A percentile compares a stretch with the other conserved stretches of the same genome.
phyloP scores from a whole-genome alignment of 352 stramenopile genomes.

The Globisporangium ultimum region DNA sequence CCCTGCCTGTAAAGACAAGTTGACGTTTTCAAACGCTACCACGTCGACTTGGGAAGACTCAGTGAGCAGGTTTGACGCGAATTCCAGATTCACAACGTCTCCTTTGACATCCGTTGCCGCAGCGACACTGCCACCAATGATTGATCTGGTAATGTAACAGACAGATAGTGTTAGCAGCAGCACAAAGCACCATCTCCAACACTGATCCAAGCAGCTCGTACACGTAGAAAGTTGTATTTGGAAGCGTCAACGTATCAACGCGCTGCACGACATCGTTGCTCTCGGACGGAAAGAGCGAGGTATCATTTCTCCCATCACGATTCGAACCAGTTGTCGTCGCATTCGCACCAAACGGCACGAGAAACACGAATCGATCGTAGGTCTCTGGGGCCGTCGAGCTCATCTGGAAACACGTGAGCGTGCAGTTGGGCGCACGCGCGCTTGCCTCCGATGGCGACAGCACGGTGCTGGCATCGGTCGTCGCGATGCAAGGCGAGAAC shows the following conservation, averaged over 20 bases:
- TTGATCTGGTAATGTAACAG: neutral
- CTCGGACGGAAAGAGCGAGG: no score
- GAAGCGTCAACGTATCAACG: slow-evolving; percentile 1
- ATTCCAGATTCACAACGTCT: neutral
- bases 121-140: neutral
- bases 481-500: neutral
- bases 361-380: slow-evolving; percentile 2
- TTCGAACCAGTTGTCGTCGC: no score
- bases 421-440: neutral
- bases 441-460: neutral
- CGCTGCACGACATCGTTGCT: slow-evolving; percentile 4
- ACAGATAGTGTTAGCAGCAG: no score
- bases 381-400: neutral
- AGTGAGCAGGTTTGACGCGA: slow-evolving; percentile 1
- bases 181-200: no score
- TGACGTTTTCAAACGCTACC: neutral
- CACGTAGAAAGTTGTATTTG: neutral
- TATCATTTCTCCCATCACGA: neutral
- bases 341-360: neutral
- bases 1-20: neutral
- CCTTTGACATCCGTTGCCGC: neutral
- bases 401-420: slow-evolving; percentile 3
- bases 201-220: neutral
- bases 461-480: neutral
- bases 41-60: neutral